These are phyloP conservation scores for Cutaneotrichosporon mucoides DNA, from an alignment of 1,284 basidiomycete species.

Conservation along the genomic window DNA sequence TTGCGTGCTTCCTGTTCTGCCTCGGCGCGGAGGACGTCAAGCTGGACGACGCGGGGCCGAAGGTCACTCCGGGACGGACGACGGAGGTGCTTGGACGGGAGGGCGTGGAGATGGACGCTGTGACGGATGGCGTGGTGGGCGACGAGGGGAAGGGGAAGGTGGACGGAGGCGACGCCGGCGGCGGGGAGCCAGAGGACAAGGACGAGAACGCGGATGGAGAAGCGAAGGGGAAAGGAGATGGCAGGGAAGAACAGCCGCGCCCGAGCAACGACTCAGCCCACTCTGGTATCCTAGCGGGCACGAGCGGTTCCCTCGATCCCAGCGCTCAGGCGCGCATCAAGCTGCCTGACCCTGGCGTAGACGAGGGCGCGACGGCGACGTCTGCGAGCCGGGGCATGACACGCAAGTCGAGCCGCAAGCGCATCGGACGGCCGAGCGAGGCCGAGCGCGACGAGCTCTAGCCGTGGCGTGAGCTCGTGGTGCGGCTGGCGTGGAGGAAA, in stretches of 20 bases:
- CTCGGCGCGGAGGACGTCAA: background rate
- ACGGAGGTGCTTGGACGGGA: background rate
- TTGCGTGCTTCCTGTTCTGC: constrained; percentile 5
- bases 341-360: background rate
- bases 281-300: background rate
- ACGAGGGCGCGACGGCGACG: background rate
- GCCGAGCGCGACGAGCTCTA: background rate
- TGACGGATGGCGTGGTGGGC: background rate
- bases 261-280: background rate
- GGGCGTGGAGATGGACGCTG: background rate
- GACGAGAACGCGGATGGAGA: background rate
- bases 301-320: background rate
- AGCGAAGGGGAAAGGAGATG: background rate
- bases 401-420: background rate
- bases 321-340: background rate
- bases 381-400: background rate
- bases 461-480: background rate
- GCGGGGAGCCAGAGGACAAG: background rate
- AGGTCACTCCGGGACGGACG: background rate
- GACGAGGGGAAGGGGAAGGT: background rate
- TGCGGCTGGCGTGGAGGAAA: no score
- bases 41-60: background rate
- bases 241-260: background rate
- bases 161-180: background rate
- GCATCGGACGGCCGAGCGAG: background rate